These are phyloP conservation scores for Cutaneotrichosporon daszewskae DNA, from an alignment of 1,284 basidiomycete genomes.

Conservation along the genomic window DNA sequence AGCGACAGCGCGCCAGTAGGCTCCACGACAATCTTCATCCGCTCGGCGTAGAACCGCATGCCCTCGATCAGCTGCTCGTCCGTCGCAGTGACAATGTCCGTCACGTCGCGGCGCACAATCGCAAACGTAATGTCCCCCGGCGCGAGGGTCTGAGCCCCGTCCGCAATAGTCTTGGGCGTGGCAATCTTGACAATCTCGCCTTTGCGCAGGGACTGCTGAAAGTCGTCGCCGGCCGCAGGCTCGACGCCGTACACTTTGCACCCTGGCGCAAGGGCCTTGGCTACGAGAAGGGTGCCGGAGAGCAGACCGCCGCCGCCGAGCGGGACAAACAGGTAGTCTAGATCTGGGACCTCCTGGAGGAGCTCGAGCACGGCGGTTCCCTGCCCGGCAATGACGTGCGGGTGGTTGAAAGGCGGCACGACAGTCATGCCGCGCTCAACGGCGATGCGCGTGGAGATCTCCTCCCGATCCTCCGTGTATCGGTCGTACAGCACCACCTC, in stretches of 20 bases:
- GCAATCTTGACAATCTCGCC: conserved; percentile 74
- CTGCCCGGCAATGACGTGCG: conserved; percentile 93
- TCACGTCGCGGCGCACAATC: conserved; percentile 74
- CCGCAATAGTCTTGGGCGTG: conserved; percentile 93
- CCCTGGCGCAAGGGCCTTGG: conserved; percentile 85
- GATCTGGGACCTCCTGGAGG: conserved; percentile 71
- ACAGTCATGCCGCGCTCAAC: conserved; percentile 70
- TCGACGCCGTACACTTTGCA: conserved; percentile 88
- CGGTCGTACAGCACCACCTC: conserved; percentile 85
- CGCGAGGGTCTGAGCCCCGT: conserved; percentile 95
- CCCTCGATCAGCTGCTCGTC: conserved; percentile 98
- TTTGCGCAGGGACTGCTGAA: conserved; percentile 68
- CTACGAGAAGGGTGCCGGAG: conserved; percentile 81
- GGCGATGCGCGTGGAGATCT: conserved; percentile 84
- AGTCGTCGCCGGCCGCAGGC: conserved; percentile 88
- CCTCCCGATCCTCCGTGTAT: conserved; percentile 95
- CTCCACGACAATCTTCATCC: conserved; percentile 76
- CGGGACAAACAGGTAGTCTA: conserved; percentile 86
- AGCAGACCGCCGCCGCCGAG: conserved; percentile 90
- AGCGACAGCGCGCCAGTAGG: conserved; percentile 92
- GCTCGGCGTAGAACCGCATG: conserved; percentile 98
- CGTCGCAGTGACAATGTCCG: conserved; percentile 77
- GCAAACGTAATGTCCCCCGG: conserved; percentile 93
- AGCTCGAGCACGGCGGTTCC: conserved; percentile 94
- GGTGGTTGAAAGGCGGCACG: conserved; percentile 96